Conservation (phyloP, 2,329 filamentous ascomycete genomes). For the Dothideomycetes sp. region DNA sequence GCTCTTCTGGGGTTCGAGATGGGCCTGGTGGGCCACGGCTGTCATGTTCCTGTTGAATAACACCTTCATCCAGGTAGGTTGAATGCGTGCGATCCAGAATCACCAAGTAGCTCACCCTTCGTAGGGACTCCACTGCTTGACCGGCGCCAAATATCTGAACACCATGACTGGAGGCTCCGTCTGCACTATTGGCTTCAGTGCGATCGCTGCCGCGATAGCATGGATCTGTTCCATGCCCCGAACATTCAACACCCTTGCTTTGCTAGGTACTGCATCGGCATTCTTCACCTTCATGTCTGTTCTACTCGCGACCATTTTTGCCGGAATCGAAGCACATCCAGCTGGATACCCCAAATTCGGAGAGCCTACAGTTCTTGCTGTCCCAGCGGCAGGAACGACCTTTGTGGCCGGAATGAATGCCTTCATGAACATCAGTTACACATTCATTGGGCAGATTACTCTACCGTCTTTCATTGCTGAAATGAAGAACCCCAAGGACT, state of each 20-base stretch:
- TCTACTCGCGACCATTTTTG: constrained; percentile 71
- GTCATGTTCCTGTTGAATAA: constrained; percentile 92
- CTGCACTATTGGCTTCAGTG: constrained; percentile 71
- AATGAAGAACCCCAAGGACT: constrained; percentile 73
- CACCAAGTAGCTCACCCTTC: constrained; percentile 12
- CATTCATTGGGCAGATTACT: constrained; percentile 92
- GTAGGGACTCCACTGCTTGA: constrained; percentile 72
- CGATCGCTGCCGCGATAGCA: constrained; percentile 63
- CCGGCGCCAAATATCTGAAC: constrained; percentile 79
- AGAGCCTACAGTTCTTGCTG: constrained; percentile 54
- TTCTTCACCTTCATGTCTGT: constrained; percentile 87
- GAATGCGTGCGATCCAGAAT: constrained; percentile 5
- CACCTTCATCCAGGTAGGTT: constrained; percentile 79
- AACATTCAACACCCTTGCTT: constrained; percentile 71
- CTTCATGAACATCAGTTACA: constrained; percentile 92
- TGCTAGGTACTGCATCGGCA: constrained; percentile 68
- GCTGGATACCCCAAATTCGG: constrained; percentile 42
- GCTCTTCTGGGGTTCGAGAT: constrained; percentile 76
- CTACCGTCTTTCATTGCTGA: constrained; percentile 91
- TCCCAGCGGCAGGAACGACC: constrained; percentile 60
- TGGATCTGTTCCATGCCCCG: constrained; percentile 73
- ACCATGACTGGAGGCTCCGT: constrained; percentile 65
- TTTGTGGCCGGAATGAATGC: constrained; percentile 77
- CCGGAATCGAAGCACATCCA: constrained; percentile 64
- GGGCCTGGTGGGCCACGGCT: constrained; percentile 58